Evolutionary conservation across 805 yeast species (phyloP), one percentile per base, ranked within the genome.

Genomic region (Zygosaccharomyces rouxii): DNA sequence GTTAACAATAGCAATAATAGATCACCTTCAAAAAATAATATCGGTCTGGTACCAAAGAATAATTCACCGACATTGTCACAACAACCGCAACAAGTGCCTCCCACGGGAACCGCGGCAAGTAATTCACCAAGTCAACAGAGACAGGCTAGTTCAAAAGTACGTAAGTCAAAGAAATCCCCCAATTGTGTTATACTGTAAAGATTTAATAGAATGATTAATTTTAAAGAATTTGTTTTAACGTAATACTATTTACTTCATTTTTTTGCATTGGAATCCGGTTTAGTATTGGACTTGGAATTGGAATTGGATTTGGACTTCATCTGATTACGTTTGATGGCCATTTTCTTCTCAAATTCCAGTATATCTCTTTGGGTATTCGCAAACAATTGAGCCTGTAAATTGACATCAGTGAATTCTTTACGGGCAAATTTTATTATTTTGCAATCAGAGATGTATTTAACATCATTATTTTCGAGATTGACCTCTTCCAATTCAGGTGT

Each of bases 371-470:
- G 83, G 0, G 96, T 87, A 43, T 73, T 72, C 22, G 80, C 84
- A 57, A 70, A 88, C 5, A 90, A 60, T 43, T 70, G 50, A 50
- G 76, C 72, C 60, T 86, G 94, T 48, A 88, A 66, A 40, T 74
- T 82, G 14, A 60, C 73, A 59, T 86, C 86, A 16, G 73, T 69
- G 48, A 82, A 76, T 64, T 90, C 97, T 37, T 69, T 64, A 55
- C 95, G 75, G 0, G 78, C 80, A 54, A 76, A 74, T 50, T 80
- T 71, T 50, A 69, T 59, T 40, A 76, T 62, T 13, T 72, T 68
- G 66, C 97, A 87, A 59, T 90, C 94, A 42, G 84, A 83, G 47
- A 89, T 71, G 60, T 85, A 79, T 49, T 57, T 64, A 6, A 60
- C 62, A 13, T 55, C 53, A n/a, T 51, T 52, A 46, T 80, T 74